phyloP scores from a whole-genome alignment of 257 asterid species.

The Solanum virginianum region DNA sequence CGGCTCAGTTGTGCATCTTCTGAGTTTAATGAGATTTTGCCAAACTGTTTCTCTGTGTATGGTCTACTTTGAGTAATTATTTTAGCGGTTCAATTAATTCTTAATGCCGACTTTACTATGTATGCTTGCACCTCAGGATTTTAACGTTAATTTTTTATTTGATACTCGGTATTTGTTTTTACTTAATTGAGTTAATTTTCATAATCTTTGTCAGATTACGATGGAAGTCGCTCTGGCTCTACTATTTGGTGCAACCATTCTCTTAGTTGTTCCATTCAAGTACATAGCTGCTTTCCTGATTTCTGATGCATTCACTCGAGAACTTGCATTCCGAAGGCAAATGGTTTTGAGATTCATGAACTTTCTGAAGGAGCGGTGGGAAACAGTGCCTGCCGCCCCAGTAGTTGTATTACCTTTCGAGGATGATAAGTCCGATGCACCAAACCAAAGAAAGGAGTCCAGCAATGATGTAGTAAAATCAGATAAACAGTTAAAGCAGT shows the following conservation, averaged over 20 bases:
- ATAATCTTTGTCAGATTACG: constrained; percentile 36
- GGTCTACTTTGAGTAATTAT: neutral
- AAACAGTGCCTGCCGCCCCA: constrained; percentile 77
- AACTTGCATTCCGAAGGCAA: constrained; percentile 64
- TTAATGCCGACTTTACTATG: neutral
- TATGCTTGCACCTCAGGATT: neutral
- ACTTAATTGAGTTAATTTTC: neutral
- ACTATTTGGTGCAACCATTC: constrained; percentile 42
- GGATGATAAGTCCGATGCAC: constrained; percentile 23
- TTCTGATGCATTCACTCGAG: constrained; percentile 79
- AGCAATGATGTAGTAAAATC: neutral
- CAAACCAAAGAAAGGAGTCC: constrained; percentile 2
- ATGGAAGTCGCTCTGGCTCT: constrained; percentile 75
- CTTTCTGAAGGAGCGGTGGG: constrained; percentile 83
- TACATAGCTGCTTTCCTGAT: constrained; percentile 47
- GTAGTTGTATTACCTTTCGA: constrained; percentile 72
- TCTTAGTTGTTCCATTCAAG: constrained; percentile 71
- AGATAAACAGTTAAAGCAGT: constrained; percentile 2
- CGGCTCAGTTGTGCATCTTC: neutral
- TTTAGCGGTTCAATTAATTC: neutral
- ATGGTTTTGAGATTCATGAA: constrained; percentile 57
- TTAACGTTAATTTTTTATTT: neutral
- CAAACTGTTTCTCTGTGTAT: neutral
- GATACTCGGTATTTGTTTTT: neutral
- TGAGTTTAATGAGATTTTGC: neutral